Evolutionary conservation across 2,329 filamentous ascomycete species (phyloP).

Genomic region (Trichoderma harzianum): DNA sequence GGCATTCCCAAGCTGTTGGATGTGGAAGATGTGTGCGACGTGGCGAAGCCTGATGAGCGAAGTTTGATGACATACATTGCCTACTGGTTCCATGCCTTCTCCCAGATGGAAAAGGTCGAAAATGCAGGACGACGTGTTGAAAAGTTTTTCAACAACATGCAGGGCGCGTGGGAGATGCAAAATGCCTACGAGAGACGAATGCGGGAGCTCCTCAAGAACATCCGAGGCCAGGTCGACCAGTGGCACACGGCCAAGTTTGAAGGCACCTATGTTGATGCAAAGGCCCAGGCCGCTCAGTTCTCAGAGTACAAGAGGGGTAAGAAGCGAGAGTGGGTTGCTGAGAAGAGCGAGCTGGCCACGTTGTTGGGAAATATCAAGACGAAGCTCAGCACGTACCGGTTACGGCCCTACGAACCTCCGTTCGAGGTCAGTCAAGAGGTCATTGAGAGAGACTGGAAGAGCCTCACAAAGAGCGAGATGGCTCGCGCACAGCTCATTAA

Average conservation of each 20-base stretch:
- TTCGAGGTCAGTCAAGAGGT: constrained; percentile 76
- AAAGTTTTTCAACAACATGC: constrained; percentile 99
- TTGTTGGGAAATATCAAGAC: constrained; percentile 98
- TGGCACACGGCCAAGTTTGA: constrained; percentile 84
- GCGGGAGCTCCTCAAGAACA: constrained; percentile 72
- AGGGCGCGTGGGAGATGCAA: constrained; percentile 99
- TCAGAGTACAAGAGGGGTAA: constrained; percentile 83
- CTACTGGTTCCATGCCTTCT: constrained; percentile 99
- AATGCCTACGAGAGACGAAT: constrained; percentile 91
- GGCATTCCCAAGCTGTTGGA: constrained; percentile 94
- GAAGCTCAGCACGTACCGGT: constrained; percentile 89
- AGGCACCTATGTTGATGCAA: constrained; percentile 89
- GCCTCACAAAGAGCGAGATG: constrained; percentile 79
- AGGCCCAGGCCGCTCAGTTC: constrained; percentile 78
- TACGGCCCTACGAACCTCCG: constrained; percentile 88
- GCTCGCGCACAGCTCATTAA: constrained; percentile 90
- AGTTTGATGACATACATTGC: constrained; percentile 99
- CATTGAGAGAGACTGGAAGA: constrained; percentile 78
- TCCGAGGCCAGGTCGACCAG: constrained; percentile 66
- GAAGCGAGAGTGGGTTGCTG: constrained; percentile 94
- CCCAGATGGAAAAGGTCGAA: constrained; percentile 97
- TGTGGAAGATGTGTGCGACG: constrained; percentile 97
- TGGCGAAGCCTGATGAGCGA: constrained; percentile 90
- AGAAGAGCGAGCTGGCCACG: constrained; percentile 93
- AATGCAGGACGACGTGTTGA: constrained; percentile 94